These are phyloP conservation scores for Ophiostoma himal-ulmi DNA, from an alignment of 2,329 filamentous ascomycete species.

Conservation along the genomic window DNA sequence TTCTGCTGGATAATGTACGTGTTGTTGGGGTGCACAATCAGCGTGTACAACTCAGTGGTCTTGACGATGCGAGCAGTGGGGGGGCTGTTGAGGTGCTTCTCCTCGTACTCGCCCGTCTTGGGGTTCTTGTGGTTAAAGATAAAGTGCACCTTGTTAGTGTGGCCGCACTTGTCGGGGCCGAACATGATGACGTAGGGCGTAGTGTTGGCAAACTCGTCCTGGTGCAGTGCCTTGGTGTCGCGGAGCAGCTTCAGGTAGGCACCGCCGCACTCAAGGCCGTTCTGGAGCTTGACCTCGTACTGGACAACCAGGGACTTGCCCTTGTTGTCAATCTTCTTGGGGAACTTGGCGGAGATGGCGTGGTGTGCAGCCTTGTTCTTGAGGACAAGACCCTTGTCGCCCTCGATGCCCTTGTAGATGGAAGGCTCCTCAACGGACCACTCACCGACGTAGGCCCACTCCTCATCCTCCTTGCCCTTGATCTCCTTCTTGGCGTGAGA, in stretches of 20 bases:
- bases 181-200: constrained; percentile 99
- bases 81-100: constrained; percentile 90
- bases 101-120: constrained; percentile 98
- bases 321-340: constrained; percentile 94
- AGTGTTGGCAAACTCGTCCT: constrained; percentile 95
- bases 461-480: constrained; percentile 64
- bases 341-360: constrained; percentile 98
- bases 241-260: constrained; percentile 98
- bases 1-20: constrained; percentile 90
- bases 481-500: constrained; percentile 94
- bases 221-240: constrained; percentile 93
- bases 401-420: constrained; percentile 85
- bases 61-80: constrained; percentile 85
- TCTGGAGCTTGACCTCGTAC: constrained; percentile 99
- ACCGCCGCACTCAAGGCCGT: constrained; percentile 94
- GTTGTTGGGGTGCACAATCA: constrained; percentile 95
- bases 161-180: constrained; percentile 97
- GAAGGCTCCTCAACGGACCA: constrained; percentile 94
- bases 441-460: constrained; percentile 95
- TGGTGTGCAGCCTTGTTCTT: constrained; percentile 98
- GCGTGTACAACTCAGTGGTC: constrained; percentile 89
- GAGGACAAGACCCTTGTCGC: constrained; percentile 93
- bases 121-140: constrained; percentile 99
- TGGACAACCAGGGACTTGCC: constrained; percentile 95
- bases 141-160: constrained; percentile 97